A percentile compares a stretch with the other conserved stretches of the same genome.
Conservation (phyloP, 208 protist genomes). For the Acanthamoeba royreba region DNA sequence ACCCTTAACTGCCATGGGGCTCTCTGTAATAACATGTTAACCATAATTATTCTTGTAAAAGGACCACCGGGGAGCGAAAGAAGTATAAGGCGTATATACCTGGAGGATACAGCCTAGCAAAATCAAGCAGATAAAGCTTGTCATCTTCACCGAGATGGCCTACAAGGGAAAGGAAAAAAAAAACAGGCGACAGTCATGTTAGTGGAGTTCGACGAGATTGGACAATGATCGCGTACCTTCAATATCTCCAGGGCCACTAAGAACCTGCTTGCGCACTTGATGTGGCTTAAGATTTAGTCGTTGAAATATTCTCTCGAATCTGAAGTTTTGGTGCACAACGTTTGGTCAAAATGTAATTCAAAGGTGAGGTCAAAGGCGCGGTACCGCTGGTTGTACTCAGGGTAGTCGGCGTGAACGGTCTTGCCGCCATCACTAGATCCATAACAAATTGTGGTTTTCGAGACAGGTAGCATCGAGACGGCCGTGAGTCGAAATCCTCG, state of each 20-base stretch:
- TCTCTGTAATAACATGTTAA: neutral
- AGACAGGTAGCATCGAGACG: slow-evolving; percentile 35
- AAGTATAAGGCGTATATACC: neutral
- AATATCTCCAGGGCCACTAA: neutral
- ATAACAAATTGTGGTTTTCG: slow-evolving; percentile 26
- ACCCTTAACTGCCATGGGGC: neutral
- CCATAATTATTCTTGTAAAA: neutral
- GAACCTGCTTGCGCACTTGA: neutral
- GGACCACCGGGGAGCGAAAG: neutral
- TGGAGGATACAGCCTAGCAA: neutral
- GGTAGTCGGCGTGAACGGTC: neutral
- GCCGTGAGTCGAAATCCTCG: slow-evolving; percentile 29
- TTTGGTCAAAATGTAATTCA: too few species aligned
- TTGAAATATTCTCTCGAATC: neutral
- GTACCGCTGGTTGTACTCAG: neutral
- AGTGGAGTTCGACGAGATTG: neutral
- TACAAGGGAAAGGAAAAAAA: neutral
- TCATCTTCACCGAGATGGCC: neutral
- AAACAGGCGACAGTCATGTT: too few species aligned
- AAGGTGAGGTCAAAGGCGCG: neutral
- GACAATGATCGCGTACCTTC: neutral
- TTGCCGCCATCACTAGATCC: neutral
- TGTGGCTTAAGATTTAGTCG: neutral
- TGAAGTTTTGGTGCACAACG: neutral
- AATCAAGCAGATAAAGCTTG: slow-evolving; percentile 33